Evolutionary conservation across 2,329 filamentous ascomycete genomes (phyloP).

Genomic region (Aureobasidium sp.): DNA sequence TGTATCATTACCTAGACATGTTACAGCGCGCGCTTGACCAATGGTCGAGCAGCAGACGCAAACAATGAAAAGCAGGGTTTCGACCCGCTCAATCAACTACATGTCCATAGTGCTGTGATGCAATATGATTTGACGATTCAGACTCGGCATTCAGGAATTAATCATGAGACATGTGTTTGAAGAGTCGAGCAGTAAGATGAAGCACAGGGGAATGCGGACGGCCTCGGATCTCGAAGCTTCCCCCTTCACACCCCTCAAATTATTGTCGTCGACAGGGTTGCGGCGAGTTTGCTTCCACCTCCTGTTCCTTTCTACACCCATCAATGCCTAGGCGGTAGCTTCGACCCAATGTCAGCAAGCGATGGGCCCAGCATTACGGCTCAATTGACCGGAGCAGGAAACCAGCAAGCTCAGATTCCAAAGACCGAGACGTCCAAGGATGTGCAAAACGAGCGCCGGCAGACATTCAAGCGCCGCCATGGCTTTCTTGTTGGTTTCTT

Average conservation of each 20-base stretch:
- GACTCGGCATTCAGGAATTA: neutral
- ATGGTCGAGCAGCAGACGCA: slow-evolving; percentile 10
- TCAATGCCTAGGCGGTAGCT: slow-evolving; percentile 12
- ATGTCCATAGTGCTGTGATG: neutral
- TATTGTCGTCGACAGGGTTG: neutral
- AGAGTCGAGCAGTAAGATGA: slow-evolving; percentile 1
- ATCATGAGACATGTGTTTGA: neutral
- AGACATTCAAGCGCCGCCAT: slow-evolving; percentile 47
- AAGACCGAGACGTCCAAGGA: slow-evolving; percentile 18
- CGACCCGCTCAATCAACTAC: neutral
- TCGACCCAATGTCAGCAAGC: slow-evolving; percentile 6
- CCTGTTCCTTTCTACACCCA: neutral
- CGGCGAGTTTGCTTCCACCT: neutral
- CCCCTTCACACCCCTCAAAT: slow-evolving; percentile 9
- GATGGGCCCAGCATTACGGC: slow-evolving; percentile 1
- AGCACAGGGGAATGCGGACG: neutral
- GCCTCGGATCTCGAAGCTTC: neutral
- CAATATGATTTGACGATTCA: neutral
- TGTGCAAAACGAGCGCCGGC: slow-evolving; percentile 34
- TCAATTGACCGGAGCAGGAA: slow-evolving; percentile 7
- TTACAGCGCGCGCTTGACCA: slow-evolving; percentile 8
- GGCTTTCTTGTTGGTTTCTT: slow-evolving; percentile 56
- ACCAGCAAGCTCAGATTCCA: slow-evolving; percentile 4
- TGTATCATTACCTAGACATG: slow-evolving; percentile 15
- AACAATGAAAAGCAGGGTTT: slow-evolving; percentile 2